Base-by-base conservation (phyloP, 441 rosid genomes). In the Gossypium davidsonii region DNA sequence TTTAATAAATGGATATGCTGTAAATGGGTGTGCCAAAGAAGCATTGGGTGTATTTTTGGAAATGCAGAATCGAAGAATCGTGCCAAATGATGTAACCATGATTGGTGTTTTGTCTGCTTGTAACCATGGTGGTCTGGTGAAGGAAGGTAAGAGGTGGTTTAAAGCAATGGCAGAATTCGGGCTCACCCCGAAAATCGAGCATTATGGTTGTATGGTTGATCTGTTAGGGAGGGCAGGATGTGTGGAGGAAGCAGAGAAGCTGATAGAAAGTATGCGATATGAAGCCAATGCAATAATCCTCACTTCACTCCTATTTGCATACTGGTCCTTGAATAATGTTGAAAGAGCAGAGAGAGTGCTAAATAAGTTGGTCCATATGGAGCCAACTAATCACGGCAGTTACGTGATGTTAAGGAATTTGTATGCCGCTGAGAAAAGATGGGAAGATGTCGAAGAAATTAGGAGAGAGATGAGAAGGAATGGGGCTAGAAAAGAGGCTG, bases 171-270 rank as follows among this genome's bases (percentile, higher is more conserved):
- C 67, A 46, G 77, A 74, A 17, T 79, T 83, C 59, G 79, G 81
- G 9, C 71, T 87, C 51, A 74, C 17, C 66, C 83, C 82, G 8
- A 81, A 60, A 74, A 83, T 84, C 51, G 91, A 83, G 77, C 91
- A 87, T 49, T 85, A 85, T 34, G 89, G 91, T 8, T 85, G 91
- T 73, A 74, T 85, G 86, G 68, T 82, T 70, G 89, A 87, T 80
- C 71, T 85, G 53, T 64, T 85, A 71, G 88, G 91, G 7, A 84
- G 85, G 49, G 88, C 89, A 65, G 87, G 89, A 42, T 15, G 14
- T 12, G 42, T 84, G 70, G 78, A 83, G 14, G 88, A 83, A 72
- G 91, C 89, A 53, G 87, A 83, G 73, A 77, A 76, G 39, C 49
- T 87, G 81, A 85, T 87, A 28, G 44, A 71, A 20, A 65, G 49